A percentile compares a stretch with the other conserved stretches of the same genome.
These are phyloP conservation scores for Ophiocordyceps polyrhachis-furcata DNA, from an alignment of 2,329 filamentous ascomycete species.

Conservation along the genomic window DNA sequence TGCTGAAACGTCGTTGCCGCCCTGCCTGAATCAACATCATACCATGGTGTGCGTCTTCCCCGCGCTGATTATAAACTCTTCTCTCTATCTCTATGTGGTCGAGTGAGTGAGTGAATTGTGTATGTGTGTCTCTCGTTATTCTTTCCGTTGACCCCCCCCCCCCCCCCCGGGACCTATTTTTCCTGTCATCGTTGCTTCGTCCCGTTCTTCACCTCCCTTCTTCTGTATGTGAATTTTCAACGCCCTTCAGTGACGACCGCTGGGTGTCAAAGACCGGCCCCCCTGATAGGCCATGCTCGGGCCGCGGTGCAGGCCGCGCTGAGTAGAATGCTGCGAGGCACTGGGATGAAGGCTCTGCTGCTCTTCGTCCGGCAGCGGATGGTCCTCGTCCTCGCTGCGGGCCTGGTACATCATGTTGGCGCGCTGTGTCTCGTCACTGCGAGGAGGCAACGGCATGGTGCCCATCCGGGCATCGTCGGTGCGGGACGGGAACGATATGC, in stretches of 20 bases:
- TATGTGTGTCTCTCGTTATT: neutral
- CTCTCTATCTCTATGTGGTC: too few relatives aligned
- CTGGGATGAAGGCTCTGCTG: constrained; percentile 4
- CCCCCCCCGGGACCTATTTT: too few relatives aligned
- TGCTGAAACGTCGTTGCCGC: neutral
- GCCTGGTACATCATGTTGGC: neutral
- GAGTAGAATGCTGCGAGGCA: constrained; percentile 1
- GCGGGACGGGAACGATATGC: constrained; percentile 13
- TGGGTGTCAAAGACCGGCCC: constrained; percentile 3
- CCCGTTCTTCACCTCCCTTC: neutral
- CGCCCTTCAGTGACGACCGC: neutral
- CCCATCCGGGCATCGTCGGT: constrained; percentile 7
- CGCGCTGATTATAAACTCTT: too few relatives aligned
- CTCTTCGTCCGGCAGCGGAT: constrained; percentile 3
- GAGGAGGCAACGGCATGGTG: neutral
- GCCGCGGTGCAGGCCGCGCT: constrained; percentile 3
- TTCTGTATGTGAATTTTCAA: neutral
- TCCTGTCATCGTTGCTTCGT: neutral
- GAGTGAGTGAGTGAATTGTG: too few relatives aligned
- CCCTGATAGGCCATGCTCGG: constrained; percentile 2
- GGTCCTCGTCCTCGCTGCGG: neutral
- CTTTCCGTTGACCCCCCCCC: neutral
- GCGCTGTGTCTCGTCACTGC: neutral
- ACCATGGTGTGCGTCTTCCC: too few relatives aligned
- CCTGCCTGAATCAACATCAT: too few relatives aligned